Evolutionary conservation across 805 yeast species (phyloP).

Genomic region (Zygoascus bituminiphila): DNA sequence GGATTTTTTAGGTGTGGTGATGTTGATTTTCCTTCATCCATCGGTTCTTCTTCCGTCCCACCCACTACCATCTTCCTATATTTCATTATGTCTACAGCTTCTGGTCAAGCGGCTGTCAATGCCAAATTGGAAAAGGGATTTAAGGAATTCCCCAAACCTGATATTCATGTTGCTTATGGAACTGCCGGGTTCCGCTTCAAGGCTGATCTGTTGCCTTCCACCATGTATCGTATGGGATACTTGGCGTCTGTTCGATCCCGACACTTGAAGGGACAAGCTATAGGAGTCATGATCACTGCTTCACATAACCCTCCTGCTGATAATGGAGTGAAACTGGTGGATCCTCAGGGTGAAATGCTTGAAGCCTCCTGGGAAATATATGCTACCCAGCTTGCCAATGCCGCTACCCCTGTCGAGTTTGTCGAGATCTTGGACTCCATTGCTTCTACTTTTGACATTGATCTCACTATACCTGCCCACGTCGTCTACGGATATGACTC

Average conservation of each 20-base stretch:
- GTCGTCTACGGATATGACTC: constrained; percentile 81
- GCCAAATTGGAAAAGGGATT: constrained; percentile 3
- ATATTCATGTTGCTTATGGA: constrained; percentile 58
- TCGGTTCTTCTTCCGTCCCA: no score
- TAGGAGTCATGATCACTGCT: constrained; percentile 97
- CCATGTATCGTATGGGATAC: constrained; percentile 75
- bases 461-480: constrained; percentile 34
- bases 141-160: constrained; percentile 40
- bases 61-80: no score
- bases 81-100: no score
- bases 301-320: constrained; percentile 90
- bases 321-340: constrained; percentile 90
- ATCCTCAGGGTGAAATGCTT: constrained; percentile 87
- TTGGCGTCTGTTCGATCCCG: constrained; percentile 80
- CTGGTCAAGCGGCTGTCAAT: not conserved
- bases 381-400: constrained; percentile 77
- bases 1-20: no score
- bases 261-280: constrained; percentile 51
- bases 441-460: constrained; percentile 38
- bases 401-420: constrained; percentile 41
- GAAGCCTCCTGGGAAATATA: constrained; percentile 72
- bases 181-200: constrained; percentile 92
- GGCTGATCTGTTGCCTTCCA: constrained; percentile 64
- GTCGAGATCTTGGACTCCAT: constrained; percentile 33
- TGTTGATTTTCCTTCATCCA: no score